These are phyloP conservation scores for Candida gigantensis DNA, from an alignment of 1,139 yeast species.

Conservation along the genomic window DNA sequence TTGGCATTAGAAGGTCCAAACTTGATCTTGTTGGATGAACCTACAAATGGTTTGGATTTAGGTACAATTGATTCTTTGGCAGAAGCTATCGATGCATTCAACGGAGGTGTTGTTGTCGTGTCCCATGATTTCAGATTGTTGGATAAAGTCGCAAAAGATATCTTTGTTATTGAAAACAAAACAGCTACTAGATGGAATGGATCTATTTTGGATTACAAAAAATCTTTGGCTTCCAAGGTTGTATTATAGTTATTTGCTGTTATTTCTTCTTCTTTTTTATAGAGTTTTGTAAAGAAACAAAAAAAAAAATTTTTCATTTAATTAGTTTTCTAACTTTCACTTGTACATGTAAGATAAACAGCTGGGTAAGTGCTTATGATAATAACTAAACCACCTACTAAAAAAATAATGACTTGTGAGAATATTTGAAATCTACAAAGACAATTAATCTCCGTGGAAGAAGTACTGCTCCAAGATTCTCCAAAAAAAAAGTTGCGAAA, in stretches of 20 bases:
- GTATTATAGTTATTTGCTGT: slow-evolving; percentile 31
- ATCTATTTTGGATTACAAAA: slow-evolving; percentile 85
- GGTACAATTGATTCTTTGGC: slow-evolving; percentile 98
- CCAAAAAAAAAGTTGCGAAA: neutral
- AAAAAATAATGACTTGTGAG: too few species aligned
- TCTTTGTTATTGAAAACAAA: slow-evolving; percentile 91
- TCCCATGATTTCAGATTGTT: slow-evolving; percentile 98
- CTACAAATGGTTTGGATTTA: slow-evolving; percentile 98
- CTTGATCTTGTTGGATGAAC: slow-evolving; percentile 94
- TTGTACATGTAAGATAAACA: too few species aligned
- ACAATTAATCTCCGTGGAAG: too few species aligned
- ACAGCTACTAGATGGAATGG: slow-evolving; percentile 98
- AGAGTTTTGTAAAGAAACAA: slow-evolving; percentile 1
- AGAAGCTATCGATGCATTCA: slow-evolving; percentile 89
- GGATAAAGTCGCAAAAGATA: slow-evolving; percentile 97
- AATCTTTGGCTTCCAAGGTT: slow-evolving; percentile 86
- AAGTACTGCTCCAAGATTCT: too few species aligned
- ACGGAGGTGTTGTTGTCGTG: slow-evolving; percentile 98
- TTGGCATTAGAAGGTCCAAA: slow-evolving; percentile 95
- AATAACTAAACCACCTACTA: neutral
- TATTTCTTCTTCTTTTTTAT: slow-evolving; percentile 3
- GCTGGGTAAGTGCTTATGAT: too few species aligned
- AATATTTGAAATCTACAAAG: too few species aligned
- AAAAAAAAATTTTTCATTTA: too few species aligned
- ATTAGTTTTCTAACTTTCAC: too few species aligned